Percentiles rank a stretch among this genome's conserved stretches.
phyloP scores from a whole-genome alignment of 2,329 filamentous ascomycete genomes.

The Fusarium newnesense region DNA sequence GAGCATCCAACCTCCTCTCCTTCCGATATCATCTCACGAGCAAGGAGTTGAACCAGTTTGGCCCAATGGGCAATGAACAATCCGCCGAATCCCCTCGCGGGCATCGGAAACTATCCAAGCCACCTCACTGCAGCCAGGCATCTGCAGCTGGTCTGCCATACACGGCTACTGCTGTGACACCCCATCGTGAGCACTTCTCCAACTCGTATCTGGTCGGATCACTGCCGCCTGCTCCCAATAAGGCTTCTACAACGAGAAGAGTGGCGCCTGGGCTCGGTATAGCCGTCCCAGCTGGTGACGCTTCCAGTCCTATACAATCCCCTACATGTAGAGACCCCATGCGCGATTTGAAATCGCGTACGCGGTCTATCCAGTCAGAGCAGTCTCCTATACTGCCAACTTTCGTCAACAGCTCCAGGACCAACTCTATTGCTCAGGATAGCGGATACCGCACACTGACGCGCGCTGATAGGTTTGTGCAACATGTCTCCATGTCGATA shows the following conservation, averaged over 20 bases:
- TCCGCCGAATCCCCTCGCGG: slow-evolving; percentile 57
- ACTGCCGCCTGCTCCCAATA: slow-evolving; percentile 32
- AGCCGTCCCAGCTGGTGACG: slow-evolving; percentile 28
- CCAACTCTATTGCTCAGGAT: slow-evolving; percentile 30
- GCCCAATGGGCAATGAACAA: slow-evolving; percentile 61
- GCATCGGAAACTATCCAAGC: slow-evolving; percentile 64
- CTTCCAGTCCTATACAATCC: slow-evolving; percentile 19
- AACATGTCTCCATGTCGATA: slow-evolving; percentile 10
- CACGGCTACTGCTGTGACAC: slow-evolving; percentile 46
- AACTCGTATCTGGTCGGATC: slow-evolving; percentile 48
- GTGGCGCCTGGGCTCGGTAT: slow-evolving; percentile 30
- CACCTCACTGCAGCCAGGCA: slow-evolving; percentile 55
- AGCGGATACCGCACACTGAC: slow-evolving; percentile 23
- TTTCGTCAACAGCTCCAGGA: slow-evolving; percentile 24
- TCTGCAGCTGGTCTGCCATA: slow-evolving; percentile 55
- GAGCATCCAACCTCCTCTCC: slow-evolving; percentile 20
- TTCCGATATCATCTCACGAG: slow-evolving; percentile 26
- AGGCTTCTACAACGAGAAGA: slow-evolving; percentile 25
- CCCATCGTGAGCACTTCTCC: slow-evolving; percentile 44
- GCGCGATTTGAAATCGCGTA: slow-evolving; percentile 31
- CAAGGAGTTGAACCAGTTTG: slow-evolving; percentile 20
- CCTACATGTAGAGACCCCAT: slow-evolving; percentile 27
- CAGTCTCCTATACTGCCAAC: slow-evolving; percentile 25
- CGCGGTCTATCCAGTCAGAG: slow-evolving; percentile 36
- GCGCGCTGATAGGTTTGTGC: slow-evolving; percentile 41